Base-by-base conservation (phyloP, 2,329 filamentous ascomycete species). In the Aphanoascus verrucosus region DNA sequence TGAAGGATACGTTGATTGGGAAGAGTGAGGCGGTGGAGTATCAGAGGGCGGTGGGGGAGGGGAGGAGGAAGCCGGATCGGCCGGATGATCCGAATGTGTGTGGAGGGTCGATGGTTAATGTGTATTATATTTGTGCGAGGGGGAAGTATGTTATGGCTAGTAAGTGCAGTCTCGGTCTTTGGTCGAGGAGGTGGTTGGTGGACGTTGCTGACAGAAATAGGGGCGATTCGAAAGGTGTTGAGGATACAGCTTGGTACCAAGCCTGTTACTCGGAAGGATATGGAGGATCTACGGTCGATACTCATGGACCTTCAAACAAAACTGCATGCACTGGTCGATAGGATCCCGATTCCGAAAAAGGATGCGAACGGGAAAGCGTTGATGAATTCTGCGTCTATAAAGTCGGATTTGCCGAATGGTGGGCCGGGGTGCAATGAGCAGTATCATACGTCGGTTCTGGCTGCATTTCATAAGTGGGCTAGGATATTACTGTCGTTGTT, bases 401-500 rank as follows among this genome's bases (percentile, higher is more conserved):
- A 68, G 14, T 60, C 59, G 5, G 63, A 66, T 28, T 62, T 69
- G 17, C 67, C 68, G 6, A 69, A 63, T 2, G 69, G 69, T 49
- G 67, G 66, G 0, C 62, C 65, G 1, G 62, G 67, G 2, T 72
- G 70, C 55, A 49, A 65, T 8, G 70, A 72, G 54, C 69, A 72
- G 50, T 74, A 72, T 52, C 69, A 74, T 57, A 68, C 69, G 2
- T 64, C 66, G 7, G 69, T 71, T 47, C 63, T 73, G 15, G 64
- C 71, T 23, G 67, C 66, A 2, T 75, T 72, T 52, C 71, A 75
- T 58, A 74, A 74, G 57, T 75, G 72, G 72, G 71, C 72, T 1
- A 62, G 64, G 23, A 74, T 74, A 20, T 59, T 70, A 14, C 60
- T 75, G 3, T 72, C 69, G 0, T 61, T 74, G n/a, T 69, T 72